Evolutionary conservation across 192 early-diverging fungal species (phyloP).

Genomic region (Mortierella alpina): DNA sequence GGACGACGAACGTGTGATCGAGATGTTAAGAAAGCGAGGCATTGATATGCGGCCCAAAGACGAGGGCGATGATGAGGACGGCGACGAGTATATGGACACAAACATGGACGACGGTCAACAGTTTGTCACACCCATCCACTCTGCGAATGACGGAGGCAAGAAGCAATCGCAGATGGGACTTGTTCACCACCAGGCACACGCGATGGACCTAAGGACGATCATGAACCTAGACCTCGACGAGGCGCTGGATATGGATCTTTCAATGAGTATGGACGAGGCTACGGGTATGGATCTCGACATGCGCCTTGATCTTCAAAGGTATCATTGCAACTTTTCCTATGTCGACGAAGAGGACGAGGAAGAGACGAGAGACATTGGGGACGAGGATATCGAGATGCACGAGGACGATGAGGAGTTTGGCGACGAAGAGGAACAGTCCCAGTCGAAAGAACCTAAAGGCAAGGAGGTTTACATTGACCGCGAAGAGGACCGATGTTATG

Average conservation of each 20-base stretch:
- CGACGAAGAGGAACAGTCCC: not conserved
- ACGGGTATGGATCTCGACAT: conserved; percentile 43
- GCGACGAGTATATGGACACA: conserved; percentile 19
- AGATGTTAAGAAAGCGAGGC: conserved; percentile 21
- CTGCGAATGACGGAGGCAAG: conserved; percentile 16
- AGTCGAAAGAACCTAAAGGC: conserved; percentile 28
- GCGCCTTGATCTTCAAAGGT: conserved; percentile 28
- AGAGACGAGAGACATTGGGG: not conserved
- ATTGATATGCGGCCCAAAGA: conserved; percentile 15
- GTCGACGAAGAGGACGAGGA: not conserved
- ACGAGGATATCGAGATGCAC: not conserved
- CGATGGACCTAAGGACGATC: conserved; percentile 47
- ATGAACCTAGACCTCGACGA: conserved; percentile 50
- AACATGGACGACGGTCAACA: conserved; percentile 23
- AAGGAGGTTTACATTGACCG: conserved; percentile 35
- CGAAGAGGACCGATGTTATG: not conserved
- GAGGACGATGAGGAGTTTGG: not conserved
- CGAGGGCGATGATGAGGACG: conserved; percentile 5
- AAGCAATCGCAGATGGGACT: conserved; percentile 46
- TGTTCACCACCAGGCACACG: conserved; percentile 30
- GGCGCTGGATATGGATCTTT: conserved; percentile 35
- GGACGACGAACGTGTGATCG: conserved; percentile 19
- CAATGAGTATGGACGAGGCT: conserved; percentile 11
- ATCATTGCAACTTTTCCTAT: conserved; percentile 21
- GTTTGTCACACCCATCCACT: conserved; percentile 1